These are phyloP conservation scores for Komagataella mondaviorum DNA, from an alignment of 805 yeast species.

Conservation along the genomic window DNA sequence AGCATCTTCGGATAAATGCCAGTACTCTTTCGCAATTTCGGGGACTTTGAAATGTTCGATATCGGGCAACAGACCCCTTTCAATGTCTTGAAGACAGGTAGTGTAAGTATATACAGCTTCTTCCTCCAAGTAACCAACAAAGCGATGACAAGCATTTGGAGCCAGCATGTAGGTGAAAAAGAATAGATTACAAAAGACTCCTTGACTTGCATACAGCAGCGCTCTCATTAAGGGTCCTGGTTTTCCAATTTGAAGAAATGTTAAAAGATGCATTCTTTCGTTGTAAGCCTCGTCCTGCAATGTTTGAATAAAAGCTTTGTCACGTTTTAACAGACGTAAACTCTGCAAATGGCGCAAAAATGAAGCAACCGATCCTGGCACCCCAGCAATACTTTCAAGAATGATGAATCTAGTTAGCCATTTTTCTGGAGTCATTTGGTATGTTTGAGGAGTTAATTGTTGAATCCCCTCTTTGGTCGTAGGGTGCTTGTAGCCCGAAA, in stretches of 20 bases:
- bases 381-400: conserved; percentile 63
- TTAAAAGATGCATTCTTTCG: conserved; percentile 64
- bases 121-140: conserved; percentile 68
- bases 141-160: conserved; percentile 59
- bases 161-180: conserved; percentile 42
- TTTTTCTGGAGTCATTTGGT: conserved; percentile 43
- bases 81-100: conserved; percentile 41
- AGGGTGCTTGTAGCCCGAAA: conserved; percentile 55
- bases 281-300: conserved; percentile 65
- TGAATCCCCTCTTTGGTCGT: conserved; percentile 14
- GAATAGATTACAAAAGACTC: conserved; percentile 55
- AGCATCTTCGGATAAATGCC: conserved; percentile 41
- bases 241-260: conserved; percentile 49
- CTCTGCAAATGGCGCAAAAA: conserved; percentile 59
- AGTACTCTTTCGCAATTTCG: conserved; percentile 47
- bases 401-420: conserved; percentile 55
- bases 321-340: conserved; percentile 45
- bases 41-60: conserved; percentile 35
- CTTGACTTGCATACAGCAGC: conserved; percentile 51
- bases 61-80: conserved; percentile 32
- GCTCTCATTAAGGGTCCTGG: conserved; percentile 45
- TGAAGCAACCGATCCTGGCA: conserved; percentile 72
- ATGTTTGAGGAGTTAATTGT: conserved; percentile 18
- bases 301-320: conserved; percentile 66
- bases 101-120: conserved; percentile 64